Evolutionary conservation across 2,329 filamentous ascomycete genomes (phyloP).

Genomic region (Colletotrichum sp.): DNA sequence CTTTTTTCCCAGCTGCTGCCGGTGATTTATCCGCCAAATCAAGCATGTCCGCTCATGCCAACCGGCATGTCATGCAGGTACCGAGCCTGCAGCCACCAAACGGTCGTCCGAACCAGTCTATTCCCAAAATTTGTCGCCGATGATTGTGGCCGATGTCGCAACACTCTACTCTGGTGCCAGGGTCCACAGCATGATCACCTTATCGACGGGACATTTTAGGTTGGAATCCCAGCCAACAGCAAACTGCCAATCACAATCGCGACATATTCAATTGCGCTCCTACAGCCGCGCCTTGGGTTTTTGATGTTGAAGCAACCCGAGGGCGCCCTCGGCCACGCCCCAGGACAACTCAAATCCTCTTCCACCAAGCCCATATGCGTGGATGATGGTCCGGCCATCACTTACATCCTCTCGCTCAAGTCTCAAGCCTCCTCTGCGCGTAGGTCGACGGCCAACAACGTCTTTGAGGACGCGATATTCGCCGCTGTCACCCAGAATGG

Average conservation of each 20-base stretch:
- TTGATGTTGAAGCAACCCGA: constrained; percentile 36
- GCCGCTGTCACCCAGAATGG: constrained; percentile 30
- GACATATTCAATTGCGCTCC: background rate
- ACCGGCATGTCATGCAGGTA: constrained; percentile 6
- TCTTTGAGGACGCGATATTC: constrained; percentile 43
- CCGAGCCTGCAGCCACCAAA: background rate
- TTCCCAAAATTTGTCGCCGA: background rate
- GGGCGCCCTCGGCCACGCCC: constrained; percentile 60
- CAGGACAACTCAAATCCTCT: constrained; percentile 67
- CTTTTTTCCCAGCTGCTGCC: background rate
- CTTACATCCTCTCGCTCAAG: constrained; percentile 53
- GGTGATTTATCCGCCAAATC: background rate
- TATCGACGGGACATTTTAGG: background rate
- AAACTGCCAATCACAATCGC: background rate
- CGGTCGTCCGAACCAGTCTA: background rate
- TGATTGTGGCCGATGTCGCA: background rate
- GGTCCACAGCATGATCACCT: background rate
- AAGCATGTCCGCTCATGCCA: background rate
- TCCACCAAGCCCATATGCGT: constrained; percentile 66
- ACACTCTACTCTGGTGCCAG: background rate
- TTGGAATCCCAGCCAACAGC: background rate
- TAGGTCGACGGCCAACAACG: constrained; percentile 51
- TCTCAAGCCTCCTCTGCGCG: constrained; percentile 52
- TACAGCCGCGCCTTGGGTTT: background rate
- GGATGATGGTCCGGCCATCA: constrained; percentile 37